Evolutionary conservation across 2,329 filamentous ascomycete genomes (phyloP), one percentile per base, ranked within the genome.

Genomic region (Penicillium nordicum): DNA sequence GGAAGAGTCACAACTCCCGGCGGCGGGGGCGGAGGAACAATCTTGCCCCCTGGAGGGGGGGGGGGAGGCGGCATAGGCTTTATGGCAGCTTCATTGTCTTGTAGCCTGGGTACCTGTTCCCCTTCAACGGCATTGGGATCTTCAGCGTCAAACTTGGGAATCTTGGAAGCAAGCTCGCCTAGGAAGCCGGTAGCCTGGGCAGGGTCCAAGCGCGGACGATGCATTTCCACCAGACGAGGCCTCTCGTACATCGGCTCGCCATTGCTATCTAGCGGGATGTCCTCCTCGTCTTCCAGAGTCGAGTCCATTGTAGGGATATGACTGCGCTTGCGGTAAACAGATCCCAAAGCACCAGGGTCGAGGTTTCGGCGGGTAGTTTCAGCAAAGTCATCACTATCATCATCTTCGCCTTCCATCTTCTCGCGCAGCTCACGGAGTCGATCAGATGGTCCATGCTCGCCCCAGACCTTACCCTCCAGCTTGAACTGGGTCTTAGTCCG

Each of bases 401-500:
- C 80, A 50, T 81, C 80, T 60, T 78, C 78, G 25, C 83, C 85
- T 61, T 97, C 94, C 94, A 99, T 99, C 75, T 92, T 88, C 75
- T 97, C 93, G 57, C 94, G 88, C 48, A 97, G 81, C 63, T 95
- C 93, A 63, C 94, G 88, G 57, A 99, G 80, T 67, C 92, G 88
- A 76, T 99, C 94, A 43, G 92, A 97, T 12, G 94, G 93, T 36
- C 90, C 90, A 62, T 88, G 82, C 60, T 95, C 89, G 60, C 88
- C 88, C 89, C 93, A 96, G 9, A 91, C 87, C 72, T 90, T 90
- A 64, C 94, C 94, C 75, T 97, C 94, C 32, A 99, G 84, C 76
- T 97, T 97, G 76, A 91, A 96, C 71, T 97, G 92, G 0, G 94
- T 97, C 83, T 97, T 97, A 62, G 96, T 93, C 62, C 94, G 83